phyloP scores from a whole-genome alignment of 108 stramenopile genomes.

The Seminavis robusta region DNA sequence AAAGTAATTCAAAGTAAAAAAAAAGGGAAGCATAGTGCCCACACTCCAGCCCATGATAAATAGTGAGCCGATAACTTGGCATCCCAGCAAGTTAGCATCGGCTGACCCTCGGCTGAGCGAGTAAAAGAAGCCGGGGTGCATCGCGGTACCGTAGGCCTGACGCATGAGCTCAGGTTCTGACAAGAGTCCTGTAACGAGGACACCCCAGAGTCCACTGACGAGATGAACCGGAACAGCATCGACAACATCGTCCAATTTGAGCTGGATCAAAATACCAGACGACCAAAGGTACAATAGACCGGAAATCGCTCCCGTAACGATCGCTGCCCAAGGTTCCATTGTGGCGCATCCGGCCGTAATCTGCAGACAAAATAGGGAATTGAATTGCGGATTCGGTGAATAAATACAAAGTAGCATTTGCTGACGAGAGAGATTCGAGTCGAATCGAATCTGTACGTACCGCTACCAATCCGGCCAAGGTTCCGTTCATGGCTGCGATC shows the following conservation, averaged over 20 bases:
- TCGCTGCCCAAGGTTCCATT: slow-evolving; percentile 56
- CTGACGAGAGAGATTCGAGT: too few relatives aligned
- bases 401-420: not conserved
- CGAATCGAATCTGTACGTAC: slow-evolving; percentile 20
- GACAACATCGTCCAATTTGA: slow-evolving; percentile 76
- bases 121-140: slow-evolving; percentile 52
- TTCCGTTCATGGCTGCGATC: slow-evolving; percentile 23
- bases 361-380: not conserved
- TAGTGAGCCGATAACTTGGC: slow-evolving; percentile 53
- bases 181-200: slow-evolving; percentile 60
- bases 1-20: slow-evolving; percentile 32
- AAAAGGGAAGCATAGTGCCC: slow-evolving; percentile 47
- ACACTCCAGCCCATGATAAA: slow-evolving; percentile 60
- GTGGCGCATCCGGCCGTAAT: slow-evolving; percentile 60
- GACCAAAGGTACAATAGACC: slow-evolving; percentile 54
- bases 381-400: not conserved
- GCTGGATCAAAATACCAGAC: slow-evolving; percentile 36
- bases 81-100: slow-evolving; percentile 46
- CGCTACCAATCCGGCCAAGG: slow-evolving; percentile 51
- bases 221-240: slow-evolving; percentile 73
- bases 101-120: slow-evolving; percentile 21
- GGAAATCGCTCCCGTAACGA: slow-evolving; percentile 63
- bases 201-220: slow-evolving; percentile 65
- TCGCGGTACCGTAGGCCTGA: slow-evolving; percentile 14
- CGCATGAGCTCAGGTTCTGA: slow-evolving; percentile 19